Evolutionary conservation across 129 eudicot species (phyloP).

Genomic region (Silybum marianum): DNA sequence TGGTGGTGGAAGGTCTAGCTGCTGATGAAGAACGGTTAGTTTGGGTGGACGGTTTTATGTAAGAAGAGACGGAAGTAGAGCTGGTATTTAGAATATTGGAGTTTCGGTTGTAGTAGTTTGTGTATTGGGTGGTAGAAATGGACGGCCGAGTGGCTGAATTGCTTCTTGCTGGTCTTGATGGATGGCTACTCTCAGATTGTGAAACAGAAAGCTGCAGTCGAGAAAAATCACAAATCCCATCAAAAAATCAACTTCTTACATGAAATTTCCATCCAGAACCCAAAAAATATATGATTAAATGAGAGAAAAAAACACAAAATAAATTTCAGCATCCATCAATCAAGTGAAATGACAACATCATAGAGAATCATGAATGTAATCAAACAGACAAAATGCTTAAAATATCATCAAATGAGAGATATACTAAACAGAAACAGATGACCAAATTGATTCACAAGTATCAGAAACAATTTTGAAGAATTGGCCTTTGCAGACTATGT

Average conservation of each 20-base stretch:
- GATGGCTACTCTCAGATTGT: slow-evolving; percentile 68
- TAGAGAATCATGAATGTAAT: too few relatives aligned
- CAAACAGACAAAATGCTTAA: too few relatives aligned
- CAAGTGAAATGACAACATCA: too few relatives aligned
- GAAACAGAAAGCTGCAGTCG: slow-evolving; percentile 79
- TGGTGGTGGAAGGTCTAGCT: slow-evolving; percentile 76
- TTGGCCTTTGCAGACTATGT: not conserved
- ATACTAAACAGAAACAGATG: too few relatives aligned
- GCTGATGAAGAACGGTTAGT: slow-evolving; percentile 70
- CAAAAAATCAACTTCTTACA: not conserved
- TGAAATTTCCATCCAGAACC: not conserved
- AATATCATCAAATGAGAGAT: too few relatives aligned
- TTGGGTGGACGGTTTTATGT: slow-evolving; percentile 87
- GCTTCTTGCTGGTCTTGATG: slow-evolving; percentile 80
- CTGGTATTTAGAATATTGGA: slow-evolving; percentile 83
- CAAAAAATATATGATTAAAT: not conserved
- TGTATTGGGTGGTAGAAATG: slow-evolving; percentile 60
- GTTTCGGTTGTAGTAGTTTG: slow-evolving; percentile 66
- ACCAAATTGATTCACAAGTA: too few relatives aligned
- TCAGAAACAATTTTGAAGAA: too few relatives aligned
- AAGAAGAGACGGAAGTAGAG: slow-evolving; percentile 94
- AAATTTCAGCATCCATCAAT: too few relatives aligned
- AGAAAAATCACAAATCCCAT: not conserved
- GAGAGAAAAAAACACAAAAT: not conserved
- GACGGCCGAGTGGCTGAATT: slow-evolving; percentile 88